Base-by-base conservation (phyloP, 1,139 yeast genomes). In the Yamadazyma sp. region DNA sequence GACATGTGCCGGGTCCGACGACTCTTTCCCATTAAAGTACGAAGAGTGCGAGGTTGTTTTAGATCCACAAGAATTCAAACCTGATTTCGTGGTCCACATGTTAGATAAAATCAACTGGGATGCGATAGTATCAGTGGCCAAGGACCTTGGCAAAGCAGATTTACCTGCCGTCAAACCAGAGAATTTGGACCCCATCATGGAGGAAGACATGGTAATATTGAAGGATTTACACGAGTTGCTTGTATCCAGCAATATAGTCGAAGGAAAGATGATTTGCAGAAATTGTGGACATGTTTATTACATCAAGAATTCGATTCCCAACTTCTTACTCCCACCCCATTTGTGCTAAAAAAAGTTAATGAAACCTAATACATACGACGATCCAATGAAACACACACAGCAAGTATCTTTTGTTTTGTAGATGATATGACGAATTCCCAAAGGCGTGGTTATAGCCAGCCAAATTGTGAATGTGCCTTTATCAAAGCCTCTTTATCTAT, bases 271-370 rank as follows among this genome's bases (percentile, higher is more conserved):
- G 98, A 69, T 73, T 14, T 92, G 99, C 61, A 73, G 78, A 22
- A 84, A 83, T 63, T 92, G 99, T 61, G 82, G 79, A 1, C 98
- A 92, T 60, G 72, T 86, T 12, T 94, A 91, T 64, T 80, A 84
- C 65, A 87, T 92, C 65, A 91, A 91, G 65, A 91, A 89, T 69
- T 81, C 92, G 42, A 89, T 92, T 53, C 97, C 99, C 36, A 92
- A 92, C 71, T 87, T 92, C 63, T 70, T 92, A 45, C 75, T 92
- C 39, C 98, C 98, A 33, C 98, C 98, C 15, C 98, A 92, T 61
- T 73, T 92, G 34, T 54, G 59, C 39, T 55, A 43, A 31, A 17
- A 24, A 8, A 10, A 16, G 11, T 33, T 22, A 18, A 28, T 6
- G 5, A 8, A 20, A 6, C 22, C 5, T 8, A 6, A 6, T 20